These are phyloP conservation scores for Comarum palustre DNA, from an alignment of 306 rosid genomes.

Conservation along the genomic window DNA sequence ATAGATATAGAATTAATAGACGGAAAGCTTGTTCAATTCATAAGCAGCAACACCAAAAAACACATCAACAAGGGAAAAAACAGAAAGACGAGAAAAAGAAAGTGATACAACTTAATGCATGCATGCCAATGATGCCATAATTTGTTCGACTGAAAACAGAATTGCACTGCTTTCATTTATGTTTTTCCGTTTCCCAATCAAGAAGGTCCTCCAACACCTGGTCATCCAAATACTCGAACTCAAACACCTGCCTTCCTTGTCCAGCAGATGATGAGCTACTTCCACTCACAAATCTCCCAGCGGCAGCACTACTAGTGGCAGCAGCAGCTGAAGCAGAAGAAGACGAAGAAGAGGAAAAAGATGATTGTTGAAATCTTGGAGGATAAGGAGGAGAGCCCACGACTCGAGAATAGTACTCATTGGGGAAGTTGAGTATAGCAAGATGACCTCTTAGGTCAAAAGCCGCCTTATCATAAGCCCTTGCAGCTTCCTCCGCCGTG, in stretches of 20 bases:
- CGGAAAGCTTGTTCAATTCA: neutral
- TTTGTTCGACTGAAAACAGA: neutral
- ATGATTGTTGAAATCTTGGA: conserved; percentile 39
- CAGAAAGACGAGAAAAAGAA: neutral
- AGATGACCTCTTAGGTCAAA: conserved; percentile 70
- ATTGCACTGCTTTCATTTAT: conserved; percentile 27
- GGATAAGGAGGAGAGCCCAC: conserved; percentile 59
- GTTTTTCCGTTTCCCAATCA: conserved; percentile 46
- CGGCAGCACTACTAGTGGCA: neutral
- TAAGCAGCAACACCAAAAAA: neutral
- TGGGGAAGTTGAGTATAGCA: conserved; percentile 71
- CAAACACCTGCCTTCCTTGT: conserved; percentile 47
- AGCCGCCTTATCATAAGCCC: conserved; percentile 84
- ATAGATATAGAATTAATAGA: neutral
- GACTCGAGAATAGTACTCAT: conserved; percentile 61
- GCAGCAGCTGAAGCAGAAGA: neutral
- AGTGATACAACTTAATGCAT: neutral
- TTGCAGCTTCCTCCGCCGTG: conserved; percentile 76
- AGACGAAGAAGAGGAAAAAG: conserved; percentile 18
- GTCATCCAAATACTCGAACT: conserved; percentile 68
- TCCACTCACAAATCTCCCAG: conserved; percentile 26
- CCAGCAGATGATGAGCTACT: conserved; percentile 30
- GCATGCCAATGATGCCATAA: neutral
- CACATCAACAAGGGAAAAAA: neutral
- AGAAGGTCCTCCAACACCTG: conserved; percentile 77